These are phyloP conservation scores for Suhomyces sp. DNA, from an alignment of 805 yeast genomes.

Conservation along the genomic window DNA sequence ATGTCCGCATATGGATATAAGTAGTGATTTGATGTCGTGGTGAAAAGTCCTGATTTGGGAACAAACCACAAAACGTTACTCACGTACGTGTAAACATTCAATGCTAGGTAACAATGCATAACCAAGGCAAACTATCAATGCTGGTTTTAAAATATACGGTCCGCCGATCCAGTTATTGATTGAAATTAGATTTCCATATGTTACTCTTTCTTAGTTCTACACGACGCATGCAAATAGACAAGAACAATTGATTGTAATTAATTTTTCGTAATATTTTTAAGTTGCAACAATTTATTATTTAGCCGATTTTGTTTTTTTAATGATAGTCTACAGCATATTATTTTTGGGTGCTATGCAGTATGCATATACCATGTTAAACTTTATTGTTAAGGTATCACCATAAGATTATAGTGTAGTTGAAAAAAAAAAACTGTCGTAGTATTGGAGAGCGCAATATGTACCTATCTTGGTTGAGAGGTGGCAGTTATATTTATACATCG, in stretches of 20 bases:
- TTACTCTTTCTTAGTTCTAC: not conserved
- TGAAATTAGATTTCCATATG: not conserved
- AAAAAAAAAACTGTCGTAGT: not conserved
- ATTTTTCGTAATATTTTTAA: not conserved
- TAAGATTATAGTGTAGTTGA: constrained; percentile 1
- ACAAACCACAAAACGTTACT: not conserved
- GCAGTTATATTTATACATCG: constrained; percentile 4
- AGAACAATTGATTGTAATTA: not conserved
- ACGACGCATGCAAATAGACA: not conserved
- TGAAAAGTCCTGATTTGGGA: not conserved
- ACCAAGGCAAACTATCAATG: not conserved
- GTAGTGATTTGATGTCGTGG: not conserved
- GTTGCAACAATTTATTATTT: not conserved
- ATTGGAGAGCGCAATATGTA: not conserved
- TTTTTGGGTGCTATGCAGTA: not conserved
- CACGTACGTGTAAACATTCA: not conserved
- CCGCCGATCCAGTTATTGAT: not conserved
- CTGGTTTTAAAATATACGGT: not conserved
- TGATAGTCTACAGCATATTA: not conserved
- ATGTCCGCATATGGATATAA: not conserved
- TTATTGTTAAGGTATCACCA: constrained; percentile 7
- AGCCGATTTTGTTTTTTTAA: not conserved
- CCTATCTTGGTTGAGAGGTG: not conserved
- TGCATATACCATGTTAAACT: not conserved
- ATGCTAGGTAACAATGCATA: not conserved